Evolutionary conservation across 768 basidiomycete genomes (phyloP).

Genomic region (Pulveroboletus frians): DNA sequence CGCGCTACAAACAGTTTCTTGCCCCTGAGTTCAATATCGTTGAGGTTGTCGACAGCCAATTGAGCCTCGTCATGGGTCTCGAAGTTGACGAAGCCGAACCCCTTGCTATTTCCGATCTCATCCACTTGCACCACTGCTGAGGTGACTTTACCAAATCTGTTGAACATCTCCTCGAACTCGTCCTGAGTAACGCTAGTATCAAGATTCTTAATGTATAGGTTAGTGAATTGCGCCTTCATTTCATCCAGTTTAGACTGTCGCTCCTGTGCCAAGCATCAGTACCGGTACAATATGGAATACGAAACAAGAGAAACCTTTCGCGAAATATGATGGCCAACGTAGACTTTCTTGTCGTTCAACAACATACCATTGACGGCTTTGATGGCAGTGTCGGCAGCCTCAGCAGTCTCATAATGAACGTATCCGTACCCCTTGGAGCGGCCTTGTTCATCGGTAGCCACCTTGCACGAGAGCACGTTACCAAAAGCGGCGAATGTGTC

Average conservation of each 20-base stretch:
- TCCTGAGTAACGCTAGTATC: constrained; percentile 79
- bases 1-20: constrained; percentile 92
- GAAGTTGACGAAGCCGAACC: constrained; percentile 98
- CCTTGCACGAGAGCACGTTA: constrained; percentile 98
- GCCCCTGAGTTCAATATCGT: constrained; percentile 80
- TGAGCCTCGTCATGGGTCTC: constrained; percentile 90
- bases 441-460: constrained; percentile 93
- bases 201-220: constrained; percentile 97
- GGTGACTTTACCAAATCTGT: constrained; percentile 73
- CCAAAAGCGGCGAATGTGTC: constrained; percentile 99
- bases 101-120: constrained; percentile 89
- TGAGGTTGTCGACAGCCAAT: constrained; percentile 80
- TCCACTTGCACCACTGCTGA: constrained; percentile 83
- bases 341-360: constrained; percentile 99
- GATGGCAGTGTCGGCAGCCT: constrained; percentile 93
- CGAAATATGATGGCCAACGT: constrained; percentile 94
- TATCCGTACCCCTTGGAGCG: constrained; percentile 97
- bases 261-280: constrained; percentile 49
- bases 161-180: constrained; percentile 82
- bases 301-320: constrained; percentile 62
- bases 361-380: constrained; percentile 99
- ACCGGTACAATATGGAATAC: no score
- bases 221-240: constrained; percentile 95
- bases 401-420: constrained; percentile 97
- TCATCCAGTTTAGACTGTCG: constrained; percentile 98